Evolutionary conservation across 768 basidiomycete species (phyloP).

Genomic region (Auriscalpium orientale): DNA sequence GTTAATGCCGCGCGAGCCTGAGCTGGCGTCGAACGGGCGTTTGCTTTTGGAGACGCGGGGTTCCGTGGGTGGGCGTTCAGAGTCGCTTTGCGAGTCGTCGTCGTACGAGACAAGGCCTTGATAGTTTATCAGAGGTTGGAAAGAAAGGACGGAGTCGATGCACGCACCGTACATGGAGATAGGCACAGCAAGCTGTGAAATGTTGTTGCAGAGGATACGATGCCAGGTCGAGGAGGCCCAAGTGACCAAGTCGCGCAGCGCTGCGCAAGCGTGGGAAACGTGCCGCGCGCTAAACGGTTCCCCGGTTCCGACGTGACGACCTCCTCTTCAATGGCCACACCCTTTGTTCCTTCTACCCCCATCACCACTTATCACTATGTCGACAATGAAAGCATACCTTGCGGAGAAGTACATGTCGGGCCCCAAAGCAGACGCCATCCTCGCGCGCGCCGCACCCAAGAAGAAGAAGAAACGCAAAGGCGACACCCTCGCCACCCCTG

Average conservation of each 20-base stretch:
- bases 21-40: neutral
- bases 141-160: neutral
- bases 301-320: too few species aligned
- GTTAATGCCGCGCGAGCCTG: neutral
- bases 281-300: too few species aligned
- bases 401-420: slow-evolving; percentile 95
- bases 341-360: neutral
- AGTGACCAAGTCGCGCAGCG: too few species aligned
- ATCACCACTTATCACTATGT: neutral
- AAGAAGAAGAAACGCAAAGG: slow-evolving; percentile 79
- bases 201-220: too few species aligned
- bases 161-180: too few species aligned
- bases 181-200: too few species aligned
- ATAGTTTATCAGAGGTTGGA: neutral
- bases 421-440: slow-evolving; percentile 90
- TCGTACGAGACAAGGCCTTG: slow-evolving; percentile 15
- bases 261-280: too few species aligned
- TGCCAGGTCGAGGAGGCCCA: too few species aligned
- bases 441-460: slow-evolving; percentile 51
- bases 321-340: too few species aligned
- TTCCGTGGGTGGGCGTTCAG: slow-evolving; percentile 2
- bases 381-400: slow-evolving; percentile 68
- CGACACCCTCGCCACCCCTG: slow-evolving; percentile 21
- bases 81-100: slow-evolving; percentile 15
- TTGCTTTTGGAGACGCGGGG: neutral